Percentiles rank a stretch among this genome's conserved stretches.
phyloP scores from a whole-genome alignment of 495 filamentous ascomycete species.

The Cercophora samala region DNA sequence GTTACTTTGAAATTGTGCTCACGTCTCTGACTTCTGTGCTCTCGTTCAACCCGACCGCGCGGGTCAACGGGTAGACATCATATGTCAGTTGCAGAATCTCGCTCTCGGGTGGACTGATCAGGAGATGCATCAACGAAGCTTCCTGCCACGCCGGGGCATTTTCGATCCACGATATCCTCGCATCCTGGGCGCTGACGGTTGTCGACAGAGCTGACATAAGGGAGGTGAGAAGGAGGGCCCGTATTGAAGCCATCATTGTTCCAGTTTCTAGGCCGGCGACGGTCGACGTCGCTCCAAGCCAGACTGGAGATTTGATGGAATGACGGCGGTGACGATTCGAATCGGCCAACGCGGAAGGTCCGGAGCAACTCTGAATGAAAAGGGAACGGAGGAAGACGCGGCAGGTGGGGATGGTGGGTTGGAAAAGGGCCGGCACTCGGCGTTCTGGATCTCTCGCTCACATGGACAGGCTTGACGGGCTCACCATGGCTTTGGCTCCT shows the following conservation, averaged over 20 bases:
- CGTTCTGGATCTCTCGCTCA: conserved; percentile 11
- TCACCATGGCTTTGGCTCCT: conserved; percentile 22
- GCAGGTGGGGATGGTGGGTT: conserved; percentile 20
- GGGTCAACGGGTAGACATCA: conserved; percentile 42
- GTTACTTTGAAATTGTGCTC: conserved; percentile 15
- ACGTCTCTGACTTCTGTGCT: conserved; percentile 30
- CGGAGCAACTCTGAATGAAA: conserved; percentile 12
- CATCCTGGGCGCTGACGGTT: conserved; percentile 28
- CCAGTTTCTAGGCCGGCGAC: conserved; percentile 32
- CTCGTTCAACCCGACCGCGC: conserved; percentile 37
- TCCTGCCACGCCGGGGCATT: conserved; percentile 32
- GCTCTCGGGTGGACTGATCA: conserved; percentile 29
- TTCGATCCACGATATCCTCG: conserved; percentile 29
- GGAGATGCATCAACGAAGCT: conserved; percentile 37
- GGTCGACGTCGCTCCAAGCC: conserved; percentile 43
- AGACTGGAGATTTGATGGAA: conserved; percentile 19
- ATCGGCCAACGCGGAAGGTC: conserved; percentile 17
- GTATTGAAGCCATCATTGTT: conserved; percentile 34
- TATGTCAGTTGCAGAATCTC: conserved; percentile 31
- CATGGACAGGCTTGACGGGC: conserved; percentile 4
- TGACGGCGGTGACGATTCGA: conserved; percentile 22
- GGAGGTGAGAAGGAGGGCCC: conserved; percentile 27
- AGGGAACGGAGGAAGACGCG: conserved; percentile 4
- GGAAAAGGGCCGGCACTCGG: conserved; percentile 3
- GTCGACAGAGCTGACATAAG: conserved; percentile 13